Evolutionary conservation across 352 stramenopile species (phyloP), one percentile per base, ranked within the genome.

Genomic region (Globisporangium emineosum): DNA sequence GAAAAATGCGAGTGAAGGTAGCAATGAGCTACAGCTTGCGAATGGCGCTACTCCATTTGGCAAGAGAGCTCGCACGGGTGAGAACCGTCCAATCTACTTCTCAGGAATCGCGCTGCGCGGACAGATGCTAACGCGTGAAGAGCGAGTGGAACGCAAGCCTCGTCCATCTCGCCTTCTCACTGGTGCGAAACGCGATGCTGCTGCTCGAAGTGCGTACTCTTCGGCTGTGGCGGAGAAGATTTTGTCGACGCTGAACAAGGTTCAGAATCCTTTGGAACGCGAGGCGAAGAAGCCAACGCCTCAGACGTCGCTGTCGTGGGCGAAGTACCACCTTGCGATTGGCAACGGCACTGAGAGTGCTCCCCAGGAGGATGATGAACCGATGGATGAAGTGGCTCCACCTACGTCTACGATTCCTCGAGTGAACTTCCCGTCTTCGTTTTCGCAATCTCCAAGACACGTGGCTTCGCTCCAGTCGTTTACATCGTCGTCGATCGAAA

Each of bases 251-350:
- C 64, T 96, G 40, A 92, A 91, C 64, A 92, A 91, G 66, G 73
- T 94, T 32, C 79, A 96, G 65, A 90, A 76, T 27, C 87, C 87
- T 29, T 59, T 96, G n/a, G 79, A 89, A 37, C 71, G 73, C 32
- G 83, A 93, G 67, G 72, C 79, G 0, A 76, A 81, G 54, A 92
- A 94, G 55, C 87, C 87, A 13, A 89, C 78, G 25, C 82, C 83
- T 15, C 89, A 81, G 12, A 92, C 82, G 32, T 91, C 86, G 30
- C 65, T 92, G 67, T 93, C 86, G 12, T 96, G 88, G 88, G 82
- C 83, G 1, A 96, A 94, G 60, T 91, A 93, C 60, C 79, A 93
- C n/a, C 64, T 93, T 10, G 79, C 87, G 5, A 25, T 91, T 25
- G 64, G 73, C 8, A 76, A 87, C 4, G 65, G 74, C 21, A 45